Evolutionary conservation across 1,139 yeast species (phyloP), one percentile per base, ranked within the genome.

Genomic region (Petasospora fabianii): DNA sequence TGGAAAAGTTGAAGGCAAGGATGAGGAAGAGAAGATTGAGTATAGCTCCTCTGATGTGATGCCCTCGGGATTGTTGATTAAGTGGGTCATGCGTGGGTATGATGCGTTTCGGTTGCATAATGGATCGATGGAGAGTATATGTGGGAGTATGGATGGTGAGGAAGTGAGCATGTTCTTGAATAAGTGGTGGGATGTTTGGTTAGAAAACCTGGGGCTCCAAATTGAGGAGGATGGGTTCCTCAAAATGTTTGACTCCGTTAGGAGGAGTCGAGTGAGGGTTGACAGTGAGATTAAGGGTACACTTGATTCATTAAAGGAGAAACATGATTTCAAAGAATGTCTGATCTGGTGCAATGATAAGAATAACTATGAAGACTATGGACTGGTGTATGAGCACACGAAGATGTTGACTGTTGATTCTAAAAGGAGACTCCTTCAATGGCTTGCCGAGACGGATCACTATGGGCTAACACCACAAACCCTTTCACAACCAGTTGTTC

Each of bases 121-220:
- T 41, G 55, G 55, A 0, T 41, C 50, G 5, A 43, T 53, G 6
- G 21, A n/a, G 19, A 41, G 47, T 6, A 21, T 50, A 10, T 38
- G 27, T 17, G 47, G 47, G 6, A 43, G 45, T 3, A 45, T 51
- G 51, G 40, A 37, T 2, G 18, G 13, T 9, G 40, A 36, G 5
- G 47, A 48, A 13, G 48, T 51, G 11, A 22, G 40, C 6, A 36
- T 30, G 24, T 45, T 41, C 22, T 19, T 53, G 13, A 32, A 33
- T 17, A 47, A 47, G 24, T 53, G 56, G 54, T 53, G 53, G 52
- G 26, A 29, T 6, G 34, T 45, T 3, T 55, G 57, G 56, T 34
- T 45, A 6, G 24, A 30, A 4, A 47, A 49, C 18, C 38, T 47
- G 7, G 38, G 30, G 9, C 12, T 51, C 8, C 35, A 43, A 1